Conservation (phyloP, 306 rosid species). For the Medicago lupulina region DNA sequence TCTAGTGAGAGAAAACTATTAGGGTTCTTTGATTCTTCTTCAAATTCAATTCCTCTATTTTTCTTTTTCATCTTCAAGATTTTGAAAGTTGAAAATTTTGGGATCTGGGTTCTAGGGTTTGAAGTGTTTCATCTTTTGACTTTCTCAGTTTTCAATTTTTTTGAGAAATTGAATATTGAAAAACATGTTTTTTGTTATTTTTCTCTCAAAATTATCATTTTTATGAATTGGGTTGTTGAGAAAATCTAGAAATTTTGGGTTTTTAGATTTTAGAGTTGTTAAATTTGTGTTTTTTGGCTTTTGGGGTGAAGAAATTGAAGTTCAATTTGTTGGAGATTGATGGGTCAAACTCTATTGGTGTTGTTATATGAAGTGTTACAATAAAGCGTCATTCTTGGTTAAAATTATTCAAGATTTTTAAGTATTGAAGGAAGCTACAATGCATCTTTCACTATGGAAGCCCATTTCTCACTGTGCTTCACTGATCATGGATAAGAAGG, state of each 20-base stretch:
- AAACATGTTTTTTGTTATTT: not conserved
- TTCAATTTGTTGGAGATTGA: slow-evolving; percentile 33
- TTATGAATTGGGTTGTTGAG: slow-evolving; percentile 39
- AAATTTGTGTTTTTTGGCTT: slow-evolving; percentile 21
- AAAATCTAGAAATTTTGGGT: slow-evolving; percentile 29
- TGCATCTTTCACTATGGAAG: slow-evolving; percentile 99
- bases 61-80: not conserved
- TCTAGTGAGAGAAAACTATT: not conserved
- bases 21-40: slow-evolving; percentile 35
- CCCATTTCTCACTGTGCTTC: slow-evolving; percentile 97
- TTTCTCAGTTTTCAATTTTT: slow-evolving; percentile 41
- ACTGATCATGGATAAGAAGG: slow-evolving; percentile 83
- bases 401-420: slow-evolving; percentile 18
- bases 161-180: slow-evolving; percentile 35
- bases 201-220: slow-evolving; percentile 10
- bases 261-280: slow-evolving; percentile 38
- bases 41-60: slow-evolving; percentile 38
- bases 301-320: slow-evolving; percentile 32
- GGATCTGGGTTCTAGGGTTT: slow-evolving; percentile 86
- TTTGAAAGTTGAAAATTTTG: slow-evolving; percentile 46
- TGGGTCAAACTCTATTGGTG: slow-evolving; percentile 39
- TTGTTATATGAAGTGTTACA: slow-evolving; percentile 20
- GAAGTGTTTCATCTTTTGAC: slow-evolving; percentile 64
- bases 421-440: slow-evolving; percentile 46
- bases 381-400: slow-evolving; percentile 6